These are phyloP conservation scores for Termitomyces sp. DNA, from an alignment of 768 basidiomycete species.

Conservation along the genomic window DNA sequence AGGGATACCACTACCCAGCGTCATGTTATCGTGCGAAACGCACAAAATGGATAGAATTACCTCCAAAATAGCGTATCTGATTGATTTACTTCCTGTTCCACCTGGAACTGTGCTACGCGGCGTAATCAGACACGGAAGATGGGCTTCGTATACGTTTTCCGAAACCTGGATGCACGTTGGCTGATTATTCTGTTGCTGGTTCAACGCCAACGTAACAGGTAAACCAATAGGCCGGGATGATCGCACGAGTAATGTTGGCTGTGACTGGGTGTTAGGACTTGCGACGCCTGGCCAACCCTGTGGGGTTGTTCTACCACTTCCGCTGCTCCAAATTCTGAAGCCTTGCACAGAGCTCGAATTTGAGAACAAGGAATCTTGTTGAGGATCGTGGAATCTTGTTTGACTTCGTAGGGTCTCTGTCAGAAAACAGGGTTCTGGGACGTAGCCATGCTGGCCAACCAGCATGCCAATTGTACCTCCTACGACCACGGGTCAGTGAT, in stretches of 20 bases:
- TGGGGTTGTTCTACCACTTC: conserved; percentile 54
- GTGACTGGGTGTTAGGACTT: conserved; percentile 19
- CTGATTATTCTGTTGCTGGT: conserved; percentile 21
- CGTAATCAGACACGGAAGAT: conserved; percentile 72
- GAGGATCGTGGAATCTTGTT: conserved; percentile 87
- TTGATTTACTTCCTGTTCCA: conserved; percentile 58
- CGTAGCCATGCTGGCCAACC: conserved; percentile 67
- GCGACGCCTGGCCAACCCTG: conserved; percentile 19
- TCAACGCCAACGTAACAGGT: conserved; percentile 28
- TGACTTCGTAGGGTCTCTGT: conserved; percentile 81
- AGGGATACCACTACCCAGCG: conserved; percentile 66
- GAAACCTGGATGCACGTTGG: conserved; percentile 44
- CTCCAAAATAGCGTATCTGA: conserved; percentile 83
- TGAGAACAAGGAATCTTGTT: conserved; percentile 81
- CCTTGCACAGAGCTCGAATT: conserved; percentile 74
- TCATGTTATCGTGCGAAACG: conserved; percentile 7
- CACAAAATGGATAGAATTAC: conserved; percentile 29
- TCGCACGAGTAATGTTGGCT: conserved; percentile 50
- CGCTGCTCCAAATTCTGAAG: conserved; percentile 68
- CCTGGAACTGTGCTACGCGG: conserved; percentile 63
- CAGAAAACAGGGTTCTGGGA: conserved; percentile 83
- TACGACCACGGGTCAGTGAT: conserved; percentile 11
- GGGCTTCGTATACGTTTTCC: conserved; percentile 65
- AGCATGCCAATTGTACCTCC: conserved; percentile 90
- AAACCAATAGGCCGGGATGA: conserved; percentile 65